Evolutionary conservation across 2,329 filamentous ascomycete species (phyloP).

Genomic region (Hypoxylon sp.): DNA sequence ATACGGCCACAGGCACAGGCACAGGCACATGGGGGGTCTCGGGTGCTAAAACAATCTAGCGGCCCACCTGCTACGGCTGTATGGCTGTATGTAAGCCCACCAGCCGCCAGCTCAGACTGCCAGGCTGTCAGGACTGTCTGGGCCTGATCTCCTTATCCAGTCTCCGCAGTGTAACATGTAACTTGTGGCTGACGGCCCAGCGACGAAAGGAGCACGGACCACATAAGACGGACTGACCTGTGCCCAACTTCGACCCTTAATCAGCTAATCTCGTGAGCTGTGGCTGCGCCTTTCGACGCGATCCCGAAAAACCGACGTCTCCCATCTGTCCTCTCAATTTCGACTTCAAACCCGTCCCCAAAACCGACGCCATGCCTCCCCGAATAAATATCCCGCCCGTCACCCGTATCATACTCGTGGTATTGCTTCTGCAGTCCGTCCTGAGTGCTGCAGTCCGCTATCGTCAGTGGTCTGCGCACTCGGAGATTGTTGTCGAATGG

Average conservation of each 20-base stretch:
- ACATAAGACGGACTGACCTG: conserved; percentile 17
- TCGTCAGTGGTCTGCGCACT: conserved; percentile 69
- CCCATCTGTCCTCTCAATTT: conserved; percentile 21
- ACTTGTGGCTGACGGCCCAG: conserved; percentile 12
- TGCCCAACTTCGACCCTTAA: too few relatives aligned
- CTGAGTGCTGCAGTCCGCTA: conserved; percentile 83
- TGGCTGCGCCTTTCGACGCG: conserved; percentile 31
- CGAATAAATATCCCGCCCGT: conserved; percentile 93
- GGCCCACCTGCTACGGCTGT: background rate
- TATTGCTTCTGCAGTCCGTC: conserved; percentile 78
- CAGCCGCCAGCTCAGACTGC: background rate
- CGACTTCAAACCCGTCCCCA: conserved; percentile 20
- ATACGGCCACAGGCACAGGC: background rate
- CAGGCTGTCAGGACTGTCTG: too few relatives aligned
- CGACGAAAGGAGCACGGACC: conserved; percentile 14
- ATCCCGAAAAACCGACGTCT: conserved; percentile 32
- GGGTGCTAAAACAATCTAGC: background rate
- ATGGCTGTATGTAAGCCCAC: too few relatives aligned
- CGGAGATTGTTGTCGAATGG: conserved; percentile 79
- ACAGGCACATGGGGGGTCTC: background rate
- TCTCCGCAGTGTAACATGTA: background rate
- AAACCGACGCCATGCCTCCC: conserved; percentile 68
- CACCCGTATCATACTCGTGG: conserved; percentile 81
- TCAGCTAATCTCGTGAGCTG: conserved; percentile 22
- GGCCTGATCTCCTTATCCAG: too few relatives aligned